A percentile compares a stretch with the other conserved stretches of the same genome.
These are phyloP conservation scores for Fraxinus cuspidata DNA, from an alignment of 257 asterid genomes.

Conservation along the genomic window DNA sequence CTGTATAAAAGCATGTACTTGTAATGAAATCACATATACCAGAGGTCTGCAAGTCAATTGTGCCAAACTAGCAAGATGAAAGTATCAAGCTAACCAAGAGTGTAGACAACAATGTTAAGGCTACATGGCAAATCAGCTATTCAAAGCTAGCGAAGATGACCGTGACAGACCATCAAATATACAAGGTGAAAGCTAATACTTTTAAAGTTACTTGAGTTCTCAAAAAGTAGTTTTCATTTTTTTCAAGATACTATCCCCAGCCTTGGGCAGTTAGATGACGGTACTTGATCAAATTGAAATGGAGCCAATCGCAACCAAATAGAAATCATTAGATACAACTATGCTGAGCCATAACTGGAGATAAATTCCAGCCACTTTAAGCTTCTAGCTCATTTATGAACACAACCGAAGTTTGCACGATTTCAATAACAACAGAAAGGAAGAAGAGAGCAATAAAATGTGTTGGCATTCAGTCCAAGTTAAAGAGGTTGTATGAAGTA, in stretches of 20 bases:
- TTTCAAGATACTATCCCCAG: background rate
- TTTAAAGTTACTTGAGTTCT: no score
- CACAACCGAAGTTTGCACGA: background rate
- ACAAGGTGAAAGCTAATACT: background rate
- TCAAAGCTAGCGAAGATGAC: background rate
- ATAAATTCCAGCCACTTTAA: background rate
- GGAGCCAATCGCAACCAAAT: background rate
- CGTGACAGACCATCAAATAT: background rate
- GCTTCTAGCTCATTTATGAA: background rate
- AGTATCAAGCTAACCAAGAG: background rate
- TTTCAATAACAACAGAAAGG: background rate
- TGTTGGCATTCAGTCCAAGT: background rate
- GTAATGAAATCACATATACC: background rate
- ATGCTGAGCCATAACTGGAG: background rate
- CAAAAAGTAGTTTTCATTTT: no score
- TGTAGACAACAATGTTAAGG: background rate
- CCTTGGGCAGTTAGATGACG: background rate
- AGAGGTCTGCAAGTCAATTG: background rate
- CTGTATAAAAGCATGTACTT: background rate
- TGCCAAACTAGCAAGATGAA: background rate
- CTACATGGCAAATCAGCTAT: background rate
- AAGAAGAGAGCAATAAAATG: background rate
- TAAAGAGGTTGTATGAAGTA: constrained; percentile 10
- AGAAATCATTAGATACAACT: background rate
- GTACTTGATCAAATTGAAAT: background rate